A percentile compares a stretch with the other conserved stretches of the same genome.
These are phyloP conservation scores for Kodamaea fungicola DNA, from an alignment of 1,139 yeast genomes.

Conservation along the genomic window DNA sequence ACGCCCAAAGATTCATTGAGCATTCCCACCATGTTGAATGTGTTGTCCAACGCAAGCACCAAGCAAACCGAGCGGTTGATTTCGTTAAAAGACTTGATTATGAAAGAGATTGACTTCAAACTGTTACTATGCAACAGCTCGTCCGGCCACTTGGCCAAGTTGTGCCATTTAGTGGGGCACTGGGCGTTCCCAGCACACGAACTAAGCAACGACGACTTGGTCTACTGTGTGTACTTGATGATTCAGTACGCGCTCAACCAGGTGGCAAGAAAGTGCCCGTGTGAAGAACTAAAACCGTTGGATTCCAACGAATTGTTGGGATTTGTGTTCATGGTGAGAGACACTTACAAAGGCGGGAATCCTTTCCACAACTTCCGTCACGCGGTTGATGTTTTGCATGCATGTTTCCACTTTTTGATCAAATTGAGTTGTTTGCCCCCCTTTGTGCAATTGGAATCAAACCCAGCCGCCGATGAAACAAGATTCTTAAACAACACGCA, in stretches of 20 bases:
- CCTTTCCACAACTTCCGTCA: constrained; percentile 95
- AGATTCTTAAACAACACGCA: constrained; percentile 13
- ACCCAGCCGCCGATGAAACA: constrained; percentile 28
- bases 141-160: constrained; percentile 20
- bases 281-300: constrained; percentile 21
- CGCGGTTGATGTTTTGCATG: constrained; percentile 93
- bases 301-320: constrained; percentile 47
- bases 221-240: constrained; percentile 58
- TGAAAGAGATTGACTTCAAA: constrained; percentile 39
- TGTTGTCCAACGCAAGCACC: constrained; percentile 25
- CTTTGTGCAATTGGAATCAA: constrained; percentile 32
- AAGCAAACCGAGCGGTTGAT: constrained; percentile 22
- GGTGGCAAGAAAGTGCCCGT: constrained; percentile 13
- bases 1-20: constrained; percentile 27
- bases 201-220: constrained; percentile 62
- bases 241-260: constrained; percentile 45
- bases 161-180: constrained; percentile 37
- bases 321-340: constrained; percentile 64
- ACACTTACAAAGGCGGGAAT: constrained; percentile 77
- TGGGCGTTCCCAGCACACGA: constrained; percentile 71
- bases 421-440: constrained; percentile 46
- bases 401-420: constrained; percentile 64
- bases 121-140: constrained; percentile 24
- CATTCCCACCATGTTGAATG: constrained; percentile 32
- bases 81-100: constrained; percentile 24